Conservation (phyloP, 805 yeast genomes). For the Saccharomycopsis sp. region DNA sequence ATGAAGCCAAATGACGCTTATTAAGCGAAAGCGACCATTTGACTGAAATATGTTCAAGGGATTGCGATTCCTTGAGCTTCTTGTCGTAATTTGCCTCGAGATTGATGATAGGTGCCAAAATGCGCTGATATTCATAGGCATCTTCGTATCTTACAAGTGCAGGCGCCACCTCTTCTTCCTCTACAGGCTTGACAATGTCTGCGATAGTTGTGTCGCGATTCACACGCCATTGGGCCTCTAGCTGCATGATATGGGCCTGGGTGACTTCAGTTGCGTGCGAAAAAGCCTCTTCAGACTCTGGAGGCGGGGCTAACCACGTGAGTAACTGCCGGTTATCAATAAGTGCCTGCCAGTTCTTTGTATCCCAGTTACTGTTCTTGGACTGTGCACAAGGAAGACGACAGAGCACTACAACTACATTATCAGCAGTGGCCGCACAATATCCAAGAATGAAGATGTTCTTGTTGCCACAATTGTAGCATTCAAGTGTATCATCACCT, state of each 20-base stretch:
- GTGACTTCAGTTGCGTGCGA: constrained; percentile 46
- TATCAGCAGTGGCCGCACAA: constrained; percentile 79
- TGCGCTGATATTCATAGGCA: constrained; percentile 77
- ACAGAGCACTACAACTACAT: constrained; percentile 81
- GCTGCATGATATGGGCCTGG: constrained; percentile 55
- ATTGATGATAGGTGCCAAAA: constrained; percentile 78
- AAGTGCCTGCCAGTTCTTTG: constrained; percentile 78
- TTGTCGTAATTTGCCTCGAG: constrained; percentile 78
- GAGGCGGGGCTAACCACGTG: constrained; percentile 73
- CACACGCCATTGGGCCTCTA: constrained; percentile 79
- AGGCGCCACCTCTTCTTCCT: constrained; percentile 59
- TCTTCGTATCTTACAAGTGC: constrained; percentile 71
- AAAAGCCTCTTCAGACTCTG: constrained; percentile 59
- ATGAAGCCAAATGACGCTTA: constrained; percentile 61
- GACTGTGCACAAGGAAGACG: constrained; percentile 81
- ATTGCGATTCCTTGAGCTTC: constrained; percentile 67
- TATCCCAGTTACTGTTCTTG: constrained; percentile 79
- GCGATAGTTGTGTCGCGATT: constrained; percentile 65
- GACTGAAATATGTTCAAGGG: constrained; percentile 64
- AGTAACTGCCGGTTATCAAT: constrained; percentile 74
- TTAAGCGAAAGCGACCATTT: constrained; percentile 68
- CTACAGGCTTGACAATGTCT: constrained; percentile 46
- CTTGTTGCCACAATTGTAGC: constrained; percentile 81
- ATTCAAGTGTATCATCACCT: constrained; percentile 83
- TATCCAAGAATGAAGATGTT: constrained; percentile 80